A percentile compares a stretch with the other conserved stretches of the same genome.
Evolutionary conservation across 345 rosid genomes (phyloP).

Genomic region (Lepidium africanum): DNA sequence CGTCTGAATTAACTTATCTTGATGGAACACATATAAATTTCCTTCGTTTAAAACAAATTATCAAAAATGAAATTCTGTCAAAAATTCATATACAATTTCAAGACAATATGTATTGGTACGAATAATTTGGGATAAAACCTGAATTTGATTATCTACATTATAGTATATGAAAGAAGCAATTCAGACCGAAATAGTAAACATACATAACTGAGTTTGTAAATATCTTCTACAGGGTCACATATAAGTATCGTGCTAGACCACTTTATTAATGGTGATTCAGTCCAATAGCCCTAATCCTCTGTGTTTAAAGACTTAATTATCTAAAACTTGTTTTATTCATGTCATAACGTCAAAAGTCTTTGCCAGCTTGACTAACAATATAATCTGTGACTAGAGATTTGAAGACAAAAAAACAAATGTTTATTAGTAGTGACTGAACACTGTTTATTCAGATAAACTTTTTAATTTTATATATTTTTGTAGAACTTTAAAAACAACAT

Average conservation of each 20-base stretch:
- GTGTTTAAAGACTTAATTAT: neutral
- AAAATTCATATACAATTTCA: too few relatives aligned
- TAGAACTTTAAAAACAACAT: constrained; percentile 1
- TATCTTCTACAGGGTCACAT: neutral
- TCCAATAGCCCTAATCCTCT: neutral
- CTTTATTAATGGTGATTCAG: neutral
- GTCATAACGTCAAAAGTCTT: neutral
- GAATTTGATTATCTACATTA: neutral
- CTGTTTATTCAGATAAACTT: neutral
- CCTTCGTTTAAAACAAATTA: too few relatives aligned
- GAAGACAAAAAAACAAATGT: neutral
- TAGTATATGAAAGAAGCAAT: neutral
- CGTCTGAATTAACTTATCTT: too few relatives aligned
- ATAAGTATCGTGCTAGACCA: neutral
- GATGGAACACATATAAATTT: too few relatives aligned
- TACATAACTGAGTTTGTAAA: neutral
- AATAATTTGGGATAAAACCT: neutral
- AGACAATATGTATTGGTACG: neutral
- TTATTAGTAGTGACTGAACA: neutral
- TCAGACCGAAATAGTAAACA: neutral
- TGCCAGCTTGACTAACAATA: neutral
- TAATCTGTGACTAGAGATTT: neutral
- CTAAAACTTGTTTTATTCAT: neutral
- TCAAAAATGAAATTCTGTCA: too few relatives aligned
- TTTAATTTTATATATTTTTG: neutral